These are phyloP conservation scores for Lepidium africanum DNA, from an alignment of 345 rosid species.

Conservation along the genomic window DNA sequence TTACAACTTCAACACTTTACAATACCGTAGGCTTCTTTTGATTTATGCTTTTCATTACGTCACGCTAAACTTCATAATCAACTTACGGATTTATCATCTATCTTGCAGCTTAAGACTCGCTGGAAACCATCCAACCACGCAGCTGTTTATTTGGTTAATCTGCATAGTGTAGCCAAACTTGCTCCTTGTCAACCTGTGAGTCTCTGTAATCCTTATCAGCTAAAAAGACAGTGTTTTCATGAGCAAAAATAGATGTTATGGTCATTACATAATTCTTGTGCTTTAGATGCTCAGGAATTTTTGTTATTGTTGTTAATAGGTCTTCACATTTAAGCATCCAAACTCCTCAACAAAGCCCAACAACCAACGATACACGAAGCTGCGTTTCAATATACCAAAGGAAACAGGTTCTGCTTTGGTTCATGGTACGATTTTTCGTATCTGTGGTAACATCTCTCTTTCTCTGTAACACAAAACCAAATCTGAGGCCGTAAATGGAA, in stretches of 20 bases:
- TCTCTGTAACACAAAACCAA: background rate
- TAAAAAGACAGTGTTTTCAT: background rate
- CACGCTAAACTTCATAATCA: background rate
- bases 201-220: background rate
- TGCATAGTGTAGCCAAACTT: conserved; percentile 65
- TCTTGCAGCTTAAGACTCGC: conserved; percentile 53
- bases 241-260: background rate
- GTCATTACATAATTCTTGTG: background rate
- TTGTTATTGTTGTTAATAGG: conserved; percentile 30
- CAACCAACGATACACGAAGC: conserved; percentile 58
- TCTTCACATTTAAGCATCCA: conserved; percentile 75
- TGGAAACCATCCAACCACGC: conserved; percentile 57
- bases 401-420: conserved; percentile 70
- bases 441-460: background rate
- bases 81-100: background rate
- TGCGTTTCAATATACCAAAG: conserved; percentile 48
- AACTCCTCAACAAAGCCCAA: conserved; percentile 36
- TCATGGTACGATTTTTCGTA: conserved; percentile 46
- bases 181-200: conserved; percentile 73
- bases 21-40: conserved; percentile 44
- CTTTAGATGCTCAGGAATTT: background rate
- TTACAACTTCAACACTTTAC: conserved; percentile 62
- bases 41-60: background rate
- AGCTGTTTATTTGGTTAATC: conserved; percentile 71
- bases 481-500: background rate